A percentile compares a stretch with the other conserved stretches of the same genome.
phyloP scores from a whole-genome alignment of 129 eudicot genomes.

The Flaveria bidentis region DNA sequence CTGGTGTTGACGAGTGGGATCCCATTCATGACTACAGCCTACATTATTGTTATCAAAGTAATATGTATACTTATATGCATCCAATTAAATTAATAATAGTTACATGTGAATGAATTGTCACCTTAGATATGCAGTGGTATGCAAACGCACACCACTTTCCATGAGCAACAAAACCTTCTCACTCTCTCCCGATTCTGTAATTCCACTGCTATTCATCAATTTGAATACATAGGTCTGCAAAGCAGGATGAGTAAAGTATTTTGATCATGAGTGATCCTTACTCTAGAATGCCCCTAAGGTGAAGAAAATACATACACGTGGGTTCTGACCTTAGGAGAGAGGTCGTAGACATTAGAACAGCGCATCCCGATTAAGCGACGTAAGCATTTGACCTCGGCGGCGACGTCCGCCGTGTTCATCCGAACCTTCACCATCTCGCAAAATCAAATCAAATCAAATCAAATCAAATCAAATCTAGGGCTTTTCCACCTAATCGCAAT shows the following conservation, averaged over 20 bases:
- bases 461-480: too few relatives aligned
- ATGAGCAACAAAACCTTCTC: constrained; percentile 94
- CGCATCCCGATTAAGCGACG: constrained; percentile 97
- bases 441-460: too few relatives aligned
- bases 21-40: background rate
- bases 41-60: too few relatives aligned
- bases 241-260: background rate
- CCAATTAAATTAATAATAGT: background rate
- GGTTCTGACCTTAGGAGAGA: constrained; percentile 74
- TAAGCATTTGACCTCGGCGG: constrained; percentile 98
- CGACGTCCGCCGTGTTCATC: constrained; percentile 99
- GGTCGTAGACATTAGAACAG: constrained; percentile 91
- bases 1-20: background rate
- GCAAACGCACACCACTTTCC: constrained; percentile 98
- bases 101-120: constrained; percentile 26
- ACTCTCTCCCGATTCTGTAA: constrained; percentile 97
- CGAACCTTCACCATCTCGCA: constrained; percentile 91
- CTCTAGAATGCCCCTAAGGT: background rate
- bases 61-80: background rate
- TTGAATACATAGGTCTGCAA: constrained; percentile 93
- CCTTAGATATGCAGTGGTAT: constrained; percentile 87
- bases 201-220: constrained; percentile 96
- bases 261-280: too few relatives aligned
- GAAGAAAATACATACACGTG: background rate
- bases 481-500: too few relatives aligned